phyloP scores from a whole-genome alignment of 139 green algal genomes.

The Yamagishiella unicocca region DNA sequence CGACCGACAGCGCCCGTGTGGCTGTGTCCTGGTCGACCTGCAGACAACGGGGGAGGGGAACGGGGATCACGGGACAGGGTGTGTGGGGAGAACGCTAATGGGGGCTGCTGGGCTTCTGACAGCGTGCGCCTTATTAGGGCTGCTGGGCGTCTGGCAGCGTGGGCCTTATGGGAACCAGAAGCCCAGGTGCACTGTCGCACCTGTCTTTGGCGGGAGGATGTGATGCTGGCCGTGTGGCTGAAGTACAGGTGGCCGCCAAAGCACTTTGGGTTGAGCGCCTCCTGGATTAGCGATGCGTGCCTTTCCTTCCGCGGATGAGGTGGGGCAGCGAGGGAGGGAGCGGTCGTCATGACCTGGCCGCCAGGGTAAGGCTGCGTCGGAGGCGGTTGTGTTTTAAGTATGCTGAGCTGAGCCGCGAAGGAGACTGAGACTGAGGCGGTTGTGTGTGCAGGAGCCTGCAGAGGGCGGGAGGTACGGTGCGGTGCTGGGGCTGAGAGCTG shows the following conservation, averaged over 20 bases:
- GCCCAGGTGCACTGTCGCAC: neutral
- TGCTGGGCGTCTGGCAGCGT: too few species aligned
- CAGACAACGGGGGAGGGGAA: neutral
- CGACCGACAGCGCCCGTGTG: neutral
- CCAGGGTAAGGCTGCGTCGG: too few species aligned
- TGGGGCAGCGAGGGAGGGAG: neutral
- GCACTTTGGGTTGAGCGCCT: neutral
- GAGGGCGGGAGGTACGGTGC: too few species aligned
- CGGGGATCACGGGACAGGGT: neutral
- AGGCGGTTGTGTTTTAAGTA: too few species aligned
- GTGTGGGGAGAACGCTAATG: neutral
- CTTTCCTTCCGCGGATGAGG: neutral
- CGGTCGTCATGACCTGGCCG: neutral
- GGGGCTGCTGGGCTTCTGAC: neutral
- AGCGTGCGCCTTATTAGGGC: too few species aligned
- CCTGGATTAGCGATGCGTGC: slow-evolving; percentile 4
- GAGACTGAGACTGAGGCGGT: too few species aligned
- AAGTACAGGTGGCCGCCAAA: slow-evolving; percentile 32
- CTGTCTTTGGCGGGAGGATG: neutral
- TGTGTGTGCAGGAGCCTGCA: too few species aligned
- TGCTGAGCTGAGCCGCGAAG: too few species aligned
- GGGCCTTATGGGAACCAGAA: neutral
- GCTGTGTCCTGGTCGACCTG: neutral
- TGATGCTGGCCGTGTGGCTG: slow-evolving; percentile 27
- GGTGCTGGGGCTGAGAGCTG: too few species aligned